Conservation (phyloP, 345 rosid genomes). For the Gossypium rotundifolium region DNA sequence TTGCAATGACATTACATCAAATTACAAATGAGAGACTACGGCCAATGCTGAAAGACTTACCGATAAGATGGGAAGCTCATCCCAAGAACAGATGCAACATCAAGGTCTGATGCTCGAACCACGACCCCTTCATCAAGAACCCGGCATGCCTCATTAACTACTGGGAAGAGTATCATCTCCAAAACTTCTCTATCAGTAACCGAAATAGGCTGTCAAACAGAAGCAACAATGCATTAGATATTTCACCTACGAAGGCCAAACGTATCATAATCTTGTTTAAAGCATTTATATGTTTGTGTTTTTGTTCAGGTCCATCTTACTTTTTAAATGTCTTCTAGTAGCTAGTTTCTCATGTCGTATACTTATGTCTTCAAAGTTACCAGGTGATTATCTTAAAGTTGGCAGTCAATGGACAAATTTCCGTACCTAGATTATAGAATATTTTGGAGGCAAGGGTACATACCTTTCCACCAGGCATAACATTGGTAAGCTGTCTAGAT, state of each 20-base stretch:
- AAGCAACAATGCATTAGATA: slow-evolving; percentile 15
- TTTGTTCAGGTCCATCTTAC: background rate
- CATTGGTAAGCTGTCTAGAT: slow-evolving; percentile 54
- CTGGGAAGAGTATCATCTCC: slow-evolving; percentile 90
- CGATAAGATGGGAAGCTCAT: slow-evolving; percentile 97
- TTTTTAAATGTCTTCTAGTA: background rate
- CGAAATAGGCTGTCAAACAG: slow-evolving; percentile 56
- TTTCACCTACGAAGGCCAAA: slow-evolving; percentile 8
- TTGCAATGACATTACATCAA: background rate
- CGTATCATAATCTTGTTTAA: background rate
- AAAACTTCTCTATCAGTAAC: slow-evolving; percentile 71
- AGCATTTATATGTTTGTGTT: background rate
- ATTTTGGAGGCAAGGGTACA: background rate
- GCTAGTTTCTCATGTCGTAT: background rate
- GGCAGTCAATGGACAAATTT: background rate
- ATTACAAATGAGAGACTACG: background rate
- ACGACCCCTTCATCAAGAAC: slow-evolving; percentile 78
- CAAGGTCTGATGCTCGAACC: slow-evolving; percentile 83
- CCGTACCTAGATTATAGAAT: slow-evolving; percentile 1
- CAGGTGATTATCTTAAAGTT: background rate
- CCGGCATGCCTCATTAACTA: slow-evolving; percentile 88
- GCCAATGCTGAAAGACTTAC: slow-evolving; percentile 30
- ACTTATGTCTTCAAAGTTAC: background rate
- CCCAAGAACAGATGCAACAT: slow-evolving; percentile 87
- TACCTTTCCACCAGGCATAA: slow-evolving; percentile 95